A percentile compares a stretch with the other conserved stretches of the same genome.
These are phyloP conservation scores for Phlebiopsis gigantea DNA, from an alignment of 768 basidiomycete species.

Conservation along the genomic window DNA sequence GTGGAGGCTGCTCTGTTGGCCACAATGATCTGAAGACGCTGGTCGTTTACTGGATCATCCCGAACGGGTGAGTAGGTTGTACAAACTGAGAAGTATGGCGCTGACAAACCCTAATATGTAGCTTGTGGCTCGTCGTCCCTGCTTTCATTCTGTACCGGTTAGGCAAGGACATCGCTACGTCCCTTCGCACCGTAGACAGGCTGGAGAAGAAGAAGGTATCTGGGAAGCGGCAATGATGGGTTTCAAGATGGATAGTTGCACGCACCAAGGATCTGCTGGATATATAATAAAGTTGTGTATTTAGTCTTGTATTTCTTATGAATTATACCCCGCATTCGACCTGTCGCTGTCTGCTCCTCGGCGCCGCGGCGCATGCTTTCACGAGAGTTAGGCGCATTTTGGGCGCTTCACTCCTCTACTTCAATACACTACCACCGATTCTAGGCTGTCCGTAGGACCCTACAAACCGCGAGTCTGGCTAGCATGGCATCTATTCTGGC, in stretches of 20 bases:
- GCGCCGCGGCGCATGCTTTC: not conserved
- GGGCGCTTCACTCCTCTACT: not conserved
- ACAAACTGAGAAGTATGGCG: not conserved
- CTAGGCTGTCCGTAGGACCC: not conserved
- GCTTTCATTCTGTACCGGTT: slow-evolving; percentile 51
- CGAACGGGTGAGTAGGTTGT: slow-evolving; percentile 62
- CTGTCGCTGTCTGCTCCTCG: not conserved
- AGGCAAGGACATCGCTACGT: slow-evolving; percentile 52
- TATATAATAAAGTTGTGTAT: not conserved
- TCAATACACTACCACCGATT: not conserved
- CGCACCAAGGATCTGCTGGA: not conserved
- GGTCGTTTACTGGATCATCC: slow-evolving; percentile 62
- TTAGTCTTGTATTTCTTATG: not conserved
- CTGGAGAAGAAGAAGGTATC: slow-evolving; percentile 24
- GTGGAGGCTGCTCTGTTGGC: slow-evolving; percentile 60
- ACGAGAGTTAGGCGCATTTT: not conserved
- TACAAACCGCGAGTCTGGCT: not conserved
- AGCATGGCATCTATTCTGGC: not conserved
- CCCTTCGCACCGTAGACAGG: slow-evolving; percentile 32
- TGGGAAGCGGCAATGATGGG: slow-evolving; percentile 27
- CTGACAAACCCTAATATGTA: slow-evolving; percentile 21
- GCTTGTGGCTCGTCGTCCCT: slow-evolving; percentile 78
- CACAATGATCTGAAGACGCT: slow-evolving; percentile 58
- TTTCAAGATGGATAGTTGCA: not conserved
- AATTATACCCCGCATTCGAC: not conserved